phyloP scores from a whole-genome alignment of 225 moss, liverwort and hornwort genomes.

The Lunularia cruciata region DNA sequence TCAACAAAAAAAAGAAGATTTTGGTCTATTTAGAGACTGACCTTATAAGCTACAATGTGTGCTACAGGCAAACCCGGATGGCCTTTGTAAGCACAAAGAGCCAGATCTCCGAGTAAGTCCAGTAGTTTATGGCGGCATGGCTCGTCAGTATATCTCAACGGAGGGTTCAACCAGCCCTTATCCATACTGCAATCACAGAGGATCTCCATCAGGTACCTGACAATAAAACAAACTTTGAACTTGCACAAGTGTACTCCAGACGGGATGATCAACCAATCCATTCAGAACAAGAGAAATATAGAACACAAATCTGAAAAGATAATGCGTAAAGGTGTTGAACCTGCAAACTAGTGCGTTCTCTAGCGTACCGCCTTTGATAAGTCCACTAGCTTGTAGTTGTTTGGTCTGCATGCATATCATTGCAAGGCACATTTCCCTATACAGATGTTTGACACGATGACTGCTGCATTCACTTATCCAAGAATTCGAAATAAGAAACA shows the following conservation, averaged over 20 bases:
- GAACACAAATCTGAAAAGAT: not conserved
- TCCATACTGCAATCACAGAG: conserved; percentile 49
- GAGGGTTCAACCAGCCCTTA: conserved; percentile 92
- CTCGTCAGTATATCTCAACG: conserved; percentile 80
- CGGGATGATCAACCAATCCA: not conserved
- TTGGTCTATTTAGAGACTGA: conserved; percentile 6
- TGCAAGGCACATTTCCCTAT: conserved; percentile 24
- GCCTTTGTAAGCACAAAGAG: conserved; percentile 72
- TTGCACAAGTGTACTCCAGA: not conserved
- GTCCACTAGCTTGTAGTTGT: conserved; percentile 71
- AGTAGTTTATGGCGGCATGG: conserved; percentile 95
- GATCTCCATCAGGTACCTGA: not conserved
- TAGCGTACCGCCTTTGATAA: conserved; percentile 90
- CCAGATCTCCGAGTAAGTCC: conserved; percentile 89
- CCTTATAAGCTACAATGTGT: conserved; percentile 91
- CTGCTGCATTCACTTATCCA: conserved; percentile 31
- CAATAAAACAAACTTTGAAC: not conserved
- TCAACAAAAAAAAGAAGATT: too few species aligned
- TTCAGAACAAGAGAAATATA: not conserved
- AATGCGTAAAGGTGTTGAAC: conserved; percentile 23
- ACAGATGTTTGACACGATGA: conserved; percentile 15
- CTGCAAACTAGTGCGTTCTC: conserved; percentile 93
- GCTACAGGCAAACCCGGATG: conserved; percentile 86
- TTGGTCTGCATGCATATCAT: conserved; percentile 59
- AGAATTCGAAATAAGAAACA: conserved; percentile 17